Conservation (phyloP, 768 basidiomycete genomes). For the Lentinula edodes region DNA sequence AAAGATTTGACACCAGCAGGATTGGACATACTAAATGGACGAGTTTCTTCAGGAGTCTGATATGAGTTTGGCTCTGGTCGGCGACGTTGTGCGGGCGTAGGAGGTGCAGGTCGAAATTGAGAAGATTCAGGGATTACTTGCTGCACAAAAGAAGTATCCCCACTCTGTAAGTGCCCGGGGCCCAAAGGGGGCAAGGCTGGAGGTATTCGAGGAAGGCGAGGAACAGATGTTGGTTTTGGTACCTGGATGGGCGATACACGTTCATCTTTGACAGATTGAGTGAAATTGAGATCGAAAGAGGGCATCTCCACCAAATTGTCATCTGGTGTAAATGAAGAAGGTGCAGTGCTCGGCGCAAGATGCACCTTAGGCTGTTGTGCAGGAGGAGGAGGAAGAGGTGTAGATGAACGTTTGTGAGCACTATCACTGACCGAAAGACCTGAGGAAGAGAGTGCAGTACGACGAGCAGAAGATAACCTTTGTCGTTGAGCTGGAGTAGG, state of each 20-base stretch:
- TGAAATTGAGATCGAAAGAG: not conserved
- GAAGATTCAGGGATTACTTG: slow-evolving; percentile 1
- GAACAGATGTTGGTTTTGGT: not conserved
- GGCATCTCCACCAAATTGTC: not conserved
- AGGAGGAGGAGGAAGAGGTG: not conserved
- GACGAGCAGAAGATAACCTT: not conserved
- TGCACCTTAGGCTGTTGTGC: not conserved
- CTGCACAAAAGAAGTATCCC: not conserved
- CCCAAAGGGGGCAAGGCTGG: not conserved
- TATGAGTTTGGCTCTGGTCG: not conserved
- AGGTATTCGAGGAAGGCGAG: not conserved
- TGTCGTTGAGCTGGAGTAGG: not conserved
- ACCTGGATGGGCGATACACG: not conserved
- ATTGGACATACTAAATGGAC: not conserved
- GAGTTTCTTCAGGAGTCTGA: not conserved
- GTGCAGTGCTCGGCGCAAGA: not conserved
- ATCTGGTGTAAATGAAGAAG: not conserved
- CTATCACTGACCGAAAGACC: too few species aligned
- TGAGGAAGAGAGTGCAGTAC: not conserved
- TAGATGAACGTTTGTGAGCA: not conserved
- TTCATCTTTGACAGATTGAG: not conserved
- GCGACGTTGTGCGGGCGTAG: not conserved
- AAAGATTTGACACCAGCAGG: not conserved
- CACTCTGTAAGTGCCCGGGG: not conserved
- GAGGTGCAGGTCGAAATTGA: slow-evolving; percentile 1